Evolutionary conservation across 768 basidiomycete species (phyloP).

Genomic region (Leccinum aurantiacum): DNA sequence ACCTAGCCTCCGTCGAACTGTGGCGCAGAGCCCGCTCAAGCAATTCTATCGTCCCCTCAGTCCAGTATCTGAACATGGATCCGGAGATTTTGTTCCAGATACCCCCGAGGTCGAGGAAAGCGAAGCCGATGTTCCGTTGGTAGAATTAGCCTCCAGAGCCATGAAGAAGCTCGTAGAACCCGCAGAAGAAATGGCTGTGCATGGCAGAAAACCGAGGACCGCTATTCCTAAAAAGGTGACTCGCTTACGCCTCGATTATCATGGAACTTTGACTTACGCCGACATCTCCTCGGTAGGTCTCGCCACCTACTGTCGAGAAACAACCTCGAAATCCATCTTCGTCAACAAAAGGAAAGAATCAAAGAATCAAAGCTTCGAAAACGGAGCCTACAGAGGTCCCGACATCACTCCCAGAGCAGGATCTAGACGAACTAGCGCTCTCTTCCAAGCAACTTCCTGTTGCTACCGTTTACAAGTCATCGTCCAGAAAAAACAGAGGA

Average conservation of each 20-base stretch:
- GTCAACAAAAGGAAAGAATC: conserved; percentile 11
- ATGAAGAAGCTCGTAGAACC: conserved; percentile 5
- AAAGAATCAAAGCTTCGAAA: conserved; percentile 15
- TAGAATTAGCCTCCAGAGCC: conserved; percentile 24
- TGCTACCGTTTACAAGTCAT: background rate
- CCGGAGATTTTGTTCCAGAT: conserved; percentile 30
- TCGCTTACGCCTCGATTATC: background rate
- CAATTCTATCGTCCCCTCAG: conserved; percentile 22
- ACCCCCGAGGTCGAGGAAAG: conserved; percentile 32
- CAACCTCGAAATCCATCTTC: conserved; percentile 11
- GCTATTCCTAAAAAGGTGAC: conserved; percentile 20
- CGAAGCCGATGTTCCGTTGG: conserved; percentile 48
- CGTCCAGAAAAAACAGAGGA: conserved; percentile 11
- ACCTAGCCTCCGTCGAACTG: conserved; percentile 4
- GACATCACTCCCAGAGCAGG: conserved; percentile 62
- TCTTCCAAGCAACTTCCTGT: conserved; percentile 12
- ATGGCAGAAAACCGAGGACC: conserved; percentile 8
- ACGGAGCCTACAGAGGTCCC: conserved; percentile 44
- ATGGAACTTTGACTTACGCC: background rate
- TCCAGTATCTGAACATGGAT: conserved; percentile 23
- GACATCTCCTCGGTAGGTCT: conserved; percentile 4
- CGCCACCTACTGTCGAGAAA: conserved; percentile 3
- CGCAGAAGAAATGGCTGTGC: conserved; percentile 1
- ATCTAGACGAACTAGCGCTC: conserved; percentile 25
- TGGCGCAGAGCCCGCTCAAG: conserved; percentile 15